phyloP scores from a whole-genome alignment of 169 alveolate species.

The Cryptosporidium sp. region DNA sequence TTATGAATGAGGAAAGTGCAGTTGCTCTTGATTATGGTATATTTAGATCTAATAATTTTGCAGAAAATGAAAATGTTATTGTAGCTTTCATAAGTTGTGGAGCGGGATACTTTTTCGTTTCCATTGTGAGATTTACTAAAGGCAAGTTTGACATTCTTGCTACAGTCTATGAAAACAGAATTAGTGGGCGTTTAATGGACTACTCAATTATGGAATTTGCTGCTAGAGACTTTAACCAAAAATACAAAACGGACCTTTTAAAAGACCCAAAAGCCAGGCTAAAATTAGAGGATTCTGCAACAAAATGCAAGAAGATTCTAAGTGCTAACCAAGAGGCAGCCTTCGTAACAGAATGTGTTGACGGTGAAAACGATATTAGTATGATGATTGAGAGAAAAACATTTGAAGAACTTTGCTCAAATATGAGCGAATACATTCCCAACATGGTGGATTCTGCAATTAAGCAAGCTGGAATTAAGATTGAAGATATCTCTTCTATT shows the following conservation, averaged over 20 bases:
- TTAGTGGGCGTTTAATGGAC: constrained; percentile 97
- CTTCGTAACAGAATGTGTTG: constrained; percentile 92
- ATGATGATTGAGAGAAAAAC: constrained; percentile 86
- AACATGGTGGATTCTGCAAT: constrained; percentile 80
- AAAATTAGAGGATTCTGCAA: constrained; percentile 95
- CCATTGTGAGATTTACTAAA: constrained; percentile 91
- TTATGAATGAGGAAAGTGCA: constrained; percentile 96
- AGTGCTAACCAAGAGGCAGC: constrained; percentile 95
- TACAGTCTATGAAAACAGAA: constrained; percentile 90
- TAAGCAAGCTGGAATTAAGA: constrained; percentile 80
- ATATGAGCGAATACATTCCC: constrained; percentile 83
- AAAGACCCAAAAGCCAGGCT: constrained; percentile 89
- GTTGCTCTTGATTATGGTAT: constrained; percentile 97
- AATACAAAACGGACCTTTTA: constrained; percentile 91
- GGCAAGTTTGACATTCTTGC: constrained; percentile 90
- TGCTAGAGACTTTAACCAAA: constrained; percentile 88
- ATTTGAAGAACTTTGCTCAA: constrained; percentile 89
- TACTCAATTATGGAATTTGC: constrained; percentile 88
- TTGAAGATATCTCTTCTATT: constrained; percentile 87
- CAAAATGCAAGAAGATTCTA: constrained; percentile 93
- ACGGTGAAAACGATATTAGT: constrained; percentile 95
- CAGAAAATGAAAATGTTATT: constrained; percentile 88
- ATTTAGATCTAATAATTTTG: constrained; percentile 92
- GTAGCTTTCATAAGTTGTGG: constrained; percentile 96
- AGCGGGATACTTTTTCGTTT: constrained; percentile 91